phyloP scores from a whole-genome alignment of 208 protist genomes.

The Acanthamoeba culbertsoni region DNA sequence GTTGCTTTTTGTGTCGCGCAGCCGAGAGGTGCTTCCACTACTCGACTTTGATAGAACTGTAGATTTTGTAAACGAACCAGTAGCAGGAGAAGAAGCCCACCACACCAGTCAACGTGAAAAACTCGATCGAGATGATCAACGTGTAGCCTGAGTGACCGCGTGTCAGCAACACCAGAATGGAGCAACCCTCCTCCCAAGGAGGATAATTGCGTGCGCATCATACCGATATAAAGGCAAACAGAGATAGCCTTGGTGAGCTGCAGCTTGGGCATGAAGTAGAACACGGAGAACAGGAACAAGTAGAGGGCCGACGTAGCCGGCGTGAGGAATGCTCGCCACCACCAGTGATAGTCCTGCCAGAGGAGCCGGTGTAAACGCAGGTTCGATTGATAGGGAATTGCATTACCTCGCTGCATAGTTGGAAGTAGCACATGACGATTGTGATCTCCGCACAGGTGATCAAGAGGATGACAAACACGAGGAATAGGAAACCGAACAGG shows the following conservation, averaged over 20 bases:
- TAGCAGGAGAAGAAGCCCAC: conserved; percentile 66
- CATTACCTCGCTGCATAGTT: conserved; percentile 86
- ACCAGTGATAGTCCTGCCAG: conserved; percentile 96
- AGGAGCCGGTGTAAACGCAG: neutral
- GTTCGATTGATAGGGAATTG: neutral
- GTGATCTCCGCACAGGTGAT: conserved; percentile 94
- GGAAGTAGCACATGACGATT: conserved; percentile 97
- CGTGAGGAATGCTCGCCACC: conserved; percentile 95
- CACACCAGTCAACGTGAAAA: conserved; percentile 77
- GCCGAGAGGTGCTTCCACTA: too few relatives aligned
- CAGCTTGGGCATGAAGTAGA: conserved; percentile 89
- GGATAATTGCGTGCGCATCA: too few relatives aligned
- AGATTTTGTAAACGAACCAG: conserved; percentile 75
- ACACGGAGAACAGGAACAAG: conserved; percentile 92
- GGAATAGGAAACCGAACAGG: conserved; percentile 96
- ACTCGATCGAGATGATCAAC: conserved; percentile 70
- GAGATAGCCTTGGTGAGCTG: conserved; percentile 74
- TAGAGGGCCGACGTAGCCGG: conserved; percentile 90
- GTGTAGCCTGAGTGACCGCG: conserved; percentile 84
- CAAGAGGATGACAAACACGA: conserved; percentile 95
- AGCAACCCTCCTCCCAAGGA: too few relatives aligned
- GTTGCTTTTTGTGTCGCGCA: too few relatives aligned
- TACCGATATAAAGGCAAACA: conserved; percentile 65
- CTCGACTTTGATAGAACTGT: conserved; percentile 69
- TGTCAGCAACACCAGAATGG: too few relatives aligned